Evolutionary conservation across 192 early-diverging fungal species (phyloP).

Genomic region (Backusella morwellensis): DNA sequence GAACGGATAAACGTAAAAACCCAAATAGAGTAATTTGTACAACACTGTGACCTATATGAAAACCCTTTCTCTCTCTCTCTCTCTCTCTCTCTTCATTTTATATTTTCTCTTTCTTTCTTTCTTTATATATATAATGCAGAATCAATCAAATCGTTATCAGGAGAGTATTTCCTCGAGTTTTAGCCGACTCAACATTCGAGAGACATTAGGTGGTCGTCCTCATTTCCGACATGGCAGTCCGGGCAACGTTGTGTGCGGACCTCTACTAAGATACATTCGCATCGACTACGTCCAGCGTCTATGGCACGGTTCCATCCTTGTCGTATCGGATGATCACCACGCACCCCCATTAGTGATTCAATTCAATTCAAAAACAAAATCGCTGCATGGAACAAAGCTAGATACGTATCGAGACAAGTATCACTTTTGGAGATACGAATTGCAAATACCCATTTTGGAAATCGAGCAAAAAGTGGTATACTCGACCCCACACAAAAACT

Average conservation of each 20-base stretch:
- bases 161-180: not conserved
- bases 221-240: not conserved
- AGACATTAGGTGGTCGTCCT: not conserved
- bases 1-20: too few species aligned
- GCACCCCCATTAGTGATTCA: conserved; percentile 19
- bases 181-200: not conserved
- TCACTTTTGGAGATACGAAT: conserved; percentile 61
- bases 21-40: too few species aligned
- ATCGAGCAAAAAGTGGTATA: conserved; percentile 38
- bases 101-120: not conserved
- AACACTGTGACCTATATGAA: too few species aligned
- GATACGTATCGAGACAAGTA: conserved; percentile 56
- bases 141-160: not conserved
- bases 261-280: conserved; percentile 42
- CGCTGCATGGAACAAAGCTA: conserved; percentile 22
- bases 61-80: too few species aligned
- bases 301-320: conserved; percentile 45
- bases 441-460: conserved; percentile 49
- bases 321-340: conserved; percentile 36
- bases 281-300: conserved; percentile 33
- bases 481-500: conserved; percentile 19
- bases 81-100: not conserved
- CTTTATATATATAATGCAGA: not conserved
- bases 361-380: conserved; percentile 8
- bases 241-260: conserved; percentile 35